Conservation (phyloP, 2,329 filamentous ascomycete genomes). For the Dryadomyces quercus-mongolicae region DNA sequence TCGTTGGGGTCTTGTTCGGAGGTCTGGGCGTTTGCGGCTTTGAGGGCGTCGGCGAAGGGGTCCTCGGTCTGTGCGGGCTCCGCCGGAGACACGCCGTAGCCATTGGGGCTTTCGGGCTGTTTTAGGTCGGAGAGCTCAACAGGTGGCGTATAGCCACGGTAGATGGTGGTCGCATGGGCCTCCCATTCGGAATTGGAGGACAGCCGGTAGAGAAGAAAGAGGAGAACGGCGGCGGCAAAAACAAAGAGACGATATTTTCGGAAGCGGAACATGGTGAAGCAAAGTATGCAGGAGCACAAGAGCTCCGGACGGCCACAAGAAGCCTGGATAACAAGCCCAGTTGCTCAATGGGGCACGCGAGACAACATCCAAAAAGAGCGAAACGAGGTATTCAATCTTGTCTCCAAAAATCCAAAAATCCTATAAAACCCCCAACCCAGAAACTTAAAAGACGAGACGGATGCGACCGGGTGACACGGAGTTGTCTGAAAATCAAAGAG, state of each 20-base stretch:
- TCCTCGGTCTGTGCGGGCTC: no score
- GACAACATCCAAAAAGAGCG: no score
- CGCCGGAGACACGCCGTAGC: no score
- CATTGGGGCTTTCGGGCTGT: not conserved
- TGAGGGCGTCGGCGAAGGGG: no score
- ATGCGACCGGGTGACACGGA: no score
- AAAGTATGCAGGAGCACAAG: not conserved
- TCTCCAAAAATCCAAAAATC: no score
- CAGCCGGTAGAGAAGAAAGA: constrained; percentile 41
- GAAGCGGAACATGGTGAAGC: constrained; percentile 37
- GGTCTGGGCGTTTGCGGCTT: no score
- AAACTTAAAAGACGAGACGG: no score
- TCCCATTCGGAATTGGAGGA: constrained; percentile 27
- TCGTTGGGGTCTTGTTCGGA: no score
- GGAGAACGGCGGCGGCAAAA: constrained; percentile 39
- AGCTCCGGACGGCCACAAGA: not conserved
- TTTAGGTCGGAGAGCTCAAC: not conserved
- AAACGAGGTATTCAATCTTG: no score
- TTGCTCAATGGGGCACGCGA: no score
- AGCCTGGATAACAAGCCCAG: not conserved
- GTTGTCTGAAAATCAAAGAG: not conserved
- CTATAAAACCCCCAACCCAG: no score
- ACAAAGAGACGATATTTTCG: constrained; percentile 51
- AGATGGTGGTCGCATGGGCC: constrained; percentile 11
- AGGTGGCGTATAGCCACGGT: constrained; percentile 8